Base-by-base conservation (phyloP, 257 asterid species). In the Solanum tarijense region DNA sequence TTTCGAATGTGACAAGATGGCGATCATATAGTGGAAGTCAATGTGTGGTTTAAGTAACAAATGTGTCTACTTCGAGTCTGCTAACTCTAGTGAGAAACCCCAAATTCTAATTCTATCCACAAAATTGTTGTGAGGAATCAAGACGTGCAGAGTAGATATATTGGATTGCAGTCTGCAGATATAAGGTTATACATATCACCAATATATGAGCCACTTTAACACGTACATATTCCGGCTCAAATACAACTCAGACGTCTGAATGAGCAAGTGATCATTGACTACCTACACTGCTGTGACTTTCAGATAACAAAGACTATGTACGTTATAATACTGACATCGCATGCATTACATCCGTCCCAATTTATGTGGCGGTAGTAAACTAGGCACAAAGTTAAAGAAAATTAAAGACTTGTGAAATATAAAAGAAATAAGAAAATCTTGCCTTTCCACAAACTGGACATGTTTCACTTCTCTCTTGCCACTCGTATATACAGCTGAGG, bases 371-470 rank as follows among this genome's bases (percentile, higher is more conserved):
- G 27, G 27, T 34, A 35, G 25, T 34, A 2, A 35, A 73, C 81
- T 34, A 34, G 16, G 81, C 46, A 73, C 81, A 34, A 73, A 73
- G 16, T 73, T 73, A 9, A 72, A 18, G 14, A 34, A 72, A 72
- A 7, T 72, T 72, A 9, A 73, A 20, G 9, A 34, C 29, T 34
- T 34, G 0, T 31, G 46, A 73, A 73, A 38, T 14, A 39, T 29
- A 14, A 62, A 41, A 20, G 65, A 39, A 74, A 4, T 12, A 79
- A 38, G 13, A 86, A 35, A 81, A 86, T 60, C 65, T 87, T 91
- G 92, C 98, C 95, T 88, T 87, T 78, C 94, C 88, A 43, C 98
- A 95, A 83, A 87, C 73, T 16, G 98, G 97, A 86, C 98, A 95
- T 18, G 36, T 87, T 35, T 81, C 72, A 75, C 93, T 95, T 87